Base-by-base conservation (phyloP, 192 early-diverging fungal genomes). In the Gryganskiella cystojenkinii region DNA sequence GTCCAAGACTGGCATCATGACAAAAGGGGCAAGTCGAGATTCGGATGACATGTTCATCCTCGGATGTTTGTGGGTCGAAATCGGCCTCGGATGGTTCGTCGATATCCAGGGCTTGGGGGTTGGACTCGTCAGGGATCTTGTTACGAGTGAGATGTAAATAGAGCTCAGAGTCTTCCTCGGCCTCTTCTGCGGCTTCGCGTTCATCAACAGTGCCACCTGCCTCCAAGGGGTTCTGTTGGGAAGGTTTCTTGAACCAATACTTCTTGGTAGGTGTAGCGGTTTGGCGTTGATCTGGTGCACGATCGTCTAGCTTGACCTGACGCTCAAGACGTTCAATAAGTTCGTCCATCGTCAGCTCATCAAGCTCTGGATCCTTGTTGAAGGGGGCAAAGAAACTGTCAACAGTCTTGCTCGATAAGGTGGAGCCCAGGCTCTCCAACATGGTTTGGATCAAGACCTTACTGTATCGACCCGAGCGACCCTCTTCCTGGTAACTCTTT, bases 11-110 rank as follows among this genome's bases (percentile, higher is more conserved):
- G n/a, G 83, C 78, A 56, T 73, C 81, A 66, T 85, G 83, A 67
- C 93, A 95, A 47, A 94, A 86, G 25, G 92, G 92, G 65, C 93
- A 95, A 17, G 85, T 80, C 19, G 81, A 83, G 30, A 94, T 79
- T 33, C 80, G 70, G 64, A 92, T 90, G 22, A 94, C 56, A 51
- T 88, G 83, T 68, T 93, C 92, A 19, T 70, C 70, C 22, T 81
- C 67, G 0, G 79, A 59, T 1, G 70, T 60, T 3, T 64, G 80
- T 6, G 79, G 80, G 10, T 81, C 80, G 33, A 71, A 53, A n/a
- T 82, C 78, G 3, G 61, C 61, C 11, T 74, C 74, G 1, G 64
- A 49, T 1, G 60, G 72, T 17, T 76, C 72, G n/a, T 61, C 45
- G 19, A 76, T 62, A 22, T 76, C 72, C 24, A 49, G 9, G 8